phyloP scores from a whole-genome alignment of 2,329 filamentous ascomycete genomes.

The Tolypocladium guangdongense region DNA sequence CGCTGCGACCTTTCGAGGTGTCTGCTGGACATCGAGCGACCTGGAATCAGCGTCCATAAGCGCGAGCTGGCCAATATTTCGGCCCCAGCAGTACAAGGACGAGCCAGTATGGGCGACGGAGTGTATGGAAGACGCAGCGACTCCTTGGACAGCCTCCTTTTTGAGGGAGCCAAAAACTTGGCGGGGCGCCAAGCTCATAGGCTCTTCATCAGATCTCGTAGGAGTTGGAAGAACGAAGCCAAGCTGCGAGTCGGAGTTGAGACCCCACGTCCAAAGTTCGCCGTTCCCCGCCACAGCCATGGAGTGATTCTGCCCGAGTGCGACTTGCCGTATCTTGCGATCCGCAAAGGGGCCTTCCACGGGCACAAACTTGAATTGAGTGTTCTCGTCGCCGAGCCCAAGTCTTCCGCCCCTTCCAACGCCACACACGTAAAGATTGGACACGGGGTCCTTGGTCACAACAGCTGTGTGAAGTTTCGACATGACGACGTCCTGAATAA shows the following conservation, averaged over 20 bases:
- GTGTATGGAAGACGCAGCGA: conserved; percentile 82
- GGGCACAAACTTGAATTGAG: conserved; percentile 74
- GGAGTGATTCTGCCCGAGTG: conserved; percentile 84
- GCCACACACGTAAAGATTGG: conserved; percentile 87
- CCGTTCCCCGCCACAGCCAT: conserved; percentile 76
- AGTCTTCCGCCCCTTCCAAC: conserved; percentile 84
- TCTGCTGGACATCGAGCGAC: conserved; percentile 72
- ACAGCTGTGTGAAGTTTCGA: conserved; percentile 89
- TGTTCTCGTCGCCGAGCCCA: conserved; percentile 81
- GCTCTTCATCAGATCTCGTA: conserved; percentile 63
- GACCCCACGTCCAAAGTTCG: conserved; percentile 93
- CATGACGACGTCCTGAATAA: conserved; percentile 73
- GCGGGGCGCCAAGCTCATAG: conserved; percentile 68
- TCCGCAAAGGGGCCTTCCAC: conserved; percentile 67
- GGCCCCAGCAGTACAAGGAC: conserved; percentile 86
- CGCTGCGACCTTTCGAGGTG: conserved; percentile 77
- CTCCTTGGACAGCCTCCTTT: conserved; percentile 68
- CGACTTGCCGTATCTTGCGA: conserved; percentile 65
- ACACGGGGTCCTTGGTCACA: conserved; percentile 74
- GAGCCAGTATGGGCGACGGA: conserved; percentile 77
- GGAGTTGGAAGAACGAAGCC: conserved; percentile 68
- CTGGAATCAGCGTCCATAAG: conserved; percentile 91
- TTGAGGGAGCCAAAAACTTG: conserved; percentile 90
- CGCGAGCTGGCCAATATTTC: conserved; percentile 87
- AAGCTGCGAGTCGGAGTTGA: conserved; percentile 74